These are phyloP conservation scores for Hippophae tibetana DNA, from an alignment of 306 rosid species.

Conservation along the genomic window DNA sequence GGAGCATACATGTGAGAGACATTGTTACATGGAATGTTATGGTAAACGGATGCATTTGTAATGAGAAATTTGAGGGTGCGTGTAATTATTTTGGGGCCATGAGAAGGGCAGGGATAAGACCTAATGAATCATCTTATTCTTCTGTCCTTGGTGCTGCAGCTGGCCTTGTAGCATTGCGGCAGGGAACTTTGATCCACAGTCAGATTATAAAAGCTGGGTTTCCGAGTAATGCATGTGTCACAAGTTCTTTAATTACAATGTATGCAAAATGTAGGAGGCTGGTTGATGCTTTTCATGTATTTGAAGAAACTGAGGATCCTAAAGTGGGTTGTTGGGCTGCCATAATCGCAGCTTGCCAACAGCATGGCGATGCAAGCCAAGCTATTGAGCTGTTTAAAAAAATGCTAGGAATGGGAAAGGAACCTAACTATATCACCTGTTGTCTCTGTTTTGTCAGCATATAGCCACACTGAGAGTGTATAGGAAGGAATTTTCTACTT, in stretches of 20 bases:
- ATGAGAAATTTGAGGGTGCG: constrained; percentile 39
- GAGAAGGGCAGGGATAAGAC: constrained; percentile 39
- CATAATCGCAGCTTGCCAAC: constrained; percentile 50
- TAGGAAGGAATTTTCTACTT: constrained; percentile 47
- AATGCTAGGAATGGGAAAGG: constrained; percentile 40
- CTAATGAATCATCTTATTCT: constrained; percentile 47
- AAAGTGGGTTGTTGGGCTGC: constrained; percentile 63
- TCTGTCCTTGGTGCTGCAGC: constrained; percentile 49
- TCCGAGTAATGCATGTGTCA: constrained; percentile 26
- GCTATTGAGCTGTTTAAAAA: constrained; percentile 42
- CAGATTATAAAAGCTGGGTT: constrained; percentile 44
- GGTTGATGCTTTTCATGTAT: constrained; percentile 34
- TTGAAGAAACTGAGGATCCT: constrained; percentile 29
- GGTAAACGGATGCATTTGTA: constrained; percentile 31
- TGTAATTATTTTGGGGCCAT: constrained; percentile 34
- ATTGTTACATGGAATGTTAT: constrained; percentile 54
- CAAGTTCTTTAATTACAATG: constrained; percentile 48
- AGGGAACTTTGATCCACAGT: constrained; percentile 39
- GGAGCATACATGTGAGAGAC: constrained; percentile 31
- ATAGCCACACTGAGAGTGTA: constrained; percentile 50
- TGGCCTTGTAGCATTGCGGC: constrained; percentile 35
- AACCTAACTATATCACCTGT: constrained; percentile 46
- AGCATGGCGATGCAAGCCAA: constrained; percentile 45
- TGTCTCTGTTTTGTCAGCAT: constrained; percentile 54
- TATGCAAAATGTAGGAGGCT: constrained; percentile 52